These are phyloP conservation scores for Ampelocalamus luodianensis DNA, from an alignment of 176 grass and related monocot genomes.

Conservation along the genomic window DNA sequence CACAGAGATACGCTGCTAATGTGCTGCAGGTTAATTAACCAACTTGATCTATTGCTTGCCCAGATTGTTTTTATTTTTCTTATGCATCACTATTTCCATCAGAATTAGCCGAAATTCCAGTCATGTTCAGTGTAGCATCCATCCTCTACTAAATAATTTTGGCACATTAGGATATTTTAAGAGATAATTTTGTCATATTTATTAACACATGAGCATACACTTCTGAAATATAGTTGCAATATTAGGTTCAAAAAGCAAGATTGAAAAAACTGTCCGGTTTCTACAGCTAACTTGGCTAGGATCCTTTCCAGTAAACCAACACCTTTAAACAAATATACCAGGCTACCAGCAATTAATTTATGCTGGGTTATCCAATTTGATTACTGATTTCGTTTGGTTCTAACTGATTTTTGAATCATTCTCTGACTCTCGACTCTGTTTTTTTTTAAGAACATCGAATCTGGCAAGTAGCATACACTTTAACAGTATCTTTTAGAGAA, in stretches of 20 bases:
- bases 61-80: slow-evolving; percentile 18
- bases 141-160: slow-evolving; percentile 3
- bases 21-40: slow-evolving; percentile 77
- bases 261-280: slow-evolving; percentile 12
- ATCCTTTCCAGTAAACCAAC: slow-evolving; percentile 1
- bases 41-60: slow-evolving; percentile 33
- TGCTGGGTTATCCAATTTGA: slow-evolving; percentile 7
- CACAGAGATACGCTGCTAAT: slow-evolving; percentile 88
- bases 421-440: slow-evolving; percentile 26
- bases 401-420: slow-evolving; percentile 14
- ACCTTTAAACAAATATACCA: not conserved
- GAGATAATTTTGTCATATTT: slow-evolving; percentile 2
- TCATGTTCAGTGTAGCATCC: slow-evolving; percentile 17
- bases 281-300: slow-evolving; percentile 8
- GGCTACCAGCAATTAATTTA: not conserved
- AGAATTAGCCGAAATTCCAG: slow-evolving; percentile 27
- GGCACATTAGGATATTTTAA: not conserved
- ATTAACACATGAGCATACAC: not conserved
- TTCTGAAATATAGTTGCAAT: slow-evolving; percentile 14
- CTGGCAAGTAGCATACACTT: too few species aligned
- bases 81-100: slow-evolving; percentile 25
- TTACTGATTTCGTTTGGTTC: not conserved
- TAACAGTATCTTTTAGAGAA: not conserved
- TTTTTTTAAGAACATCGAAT: too few species aligned
- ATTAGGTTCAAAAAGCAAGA: not conserved